Conservation (phyloP, 768 basidiomycete genomes). For the Serendipita sp. region DNA sequence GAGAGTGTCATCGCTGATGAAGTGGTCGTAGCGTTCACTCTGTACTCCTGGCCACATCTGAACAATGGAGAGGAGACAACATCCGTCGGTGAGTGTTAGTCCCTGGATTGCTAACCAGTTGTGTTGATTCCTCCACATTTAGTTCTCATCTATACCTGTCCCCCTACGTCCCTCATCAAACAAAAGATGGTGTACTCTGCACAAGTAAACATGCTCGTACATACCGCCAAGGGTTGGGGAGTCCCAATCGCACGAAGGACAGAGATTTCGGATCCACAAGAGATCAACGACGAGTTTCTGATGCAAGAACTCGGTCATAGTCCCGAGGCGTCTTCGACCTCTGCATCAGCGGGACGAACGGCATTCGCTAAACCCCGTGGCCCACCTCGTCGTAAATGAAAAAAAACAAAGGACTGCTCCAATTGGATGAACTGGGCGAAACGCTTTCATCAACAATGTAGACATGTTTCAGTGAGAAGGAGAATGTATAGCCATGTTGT, state of each 20-base stretch:
- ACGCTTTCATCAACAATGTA: not conserved
- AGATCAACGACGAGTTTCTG: constrained; percentile 50
- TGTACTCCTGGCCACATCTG: constrained; percentile 48
- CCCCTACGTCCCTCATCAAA: constrained; percentile 62
- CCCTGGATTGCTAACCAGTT: not conserved
- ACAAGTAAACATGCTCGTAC: constrained; percentile 39
- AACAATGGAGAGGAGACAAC: constrained; percentile 26
- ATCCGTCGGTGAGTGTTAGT: constrained; percentile 37
- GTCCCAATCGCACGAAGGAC: constrained; percentile 33
- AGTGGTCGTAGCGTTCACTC: constrained; percentile 30
- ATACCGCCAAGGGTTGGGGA: constrained; percentile 31
- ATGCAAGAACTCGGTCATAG: constrained; percentile 36
- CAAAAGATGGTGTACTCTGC: constrained; percentile 82
- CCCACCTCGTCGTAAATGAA: not conserved
- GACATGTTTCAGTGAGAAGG: not conserved
- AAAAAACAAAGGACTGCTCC: too few relatives aligned
- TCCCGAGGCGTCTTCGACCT: not conserved
- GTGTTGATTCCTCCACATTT: not conserved
- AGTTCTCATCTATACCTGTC: constrained; percentile 92
- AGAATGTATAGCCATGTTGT: too few relatives aligned
- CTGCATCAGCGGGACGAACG: not conserved
- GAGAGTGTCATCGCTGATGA: constrained; percentile 5
- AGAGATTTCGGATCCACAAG: constrained; percentile 66
- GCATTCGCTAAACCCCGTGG: not conserved
- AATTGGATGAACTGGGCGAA: too few relatives aligned